A percentile compares a stretch with the other conserved stretches of the same genome.
Conservation (phyloP, 225 moss, liverwort and hornwort species). For the Climacium dendroides region DNA sequence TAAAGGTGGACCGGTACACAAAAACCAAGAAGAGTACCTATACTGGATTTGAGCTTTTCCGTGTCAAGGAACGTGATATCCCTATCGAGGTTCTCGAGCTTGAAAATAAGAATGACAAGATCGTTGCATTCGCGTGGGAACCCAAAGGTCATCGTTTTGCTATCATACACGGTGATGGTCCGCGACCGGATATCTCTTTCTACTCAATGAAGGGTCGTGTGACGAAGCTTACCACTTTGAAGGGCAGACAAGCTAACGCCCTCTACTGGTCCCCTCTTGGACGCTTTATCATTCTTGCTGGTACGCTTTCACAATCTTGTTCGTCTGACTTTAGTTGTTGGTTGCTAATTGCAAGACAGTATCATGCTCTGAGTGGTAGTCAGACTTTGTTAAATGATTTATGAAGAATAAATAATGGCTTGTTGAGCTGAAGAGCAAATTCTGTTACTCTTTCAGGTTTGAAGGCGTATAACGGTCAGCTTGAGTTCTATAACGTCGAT, state of each 20-base stretch:
- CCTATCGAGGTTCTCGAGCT: slow-evolving; percentile 97
- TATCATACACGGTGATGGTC: slow-evolving; percentile 98
- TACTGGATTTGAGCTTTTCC: slow-evolving; percentile 97
- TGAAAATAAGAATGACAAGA: slow-evolving; percentile 98
- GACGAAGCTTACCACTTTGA: slow-evolving; percentile 80
- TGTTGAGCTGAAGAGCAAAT: neutral
- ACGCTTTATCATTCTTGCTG: slow-evolving; percentile 82
- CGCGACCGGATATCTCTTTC: slow-evolving; percentile 87
- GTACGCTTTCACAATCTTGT: neutral
- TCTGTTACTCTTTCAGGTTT: slow-evolving; percentile 28
- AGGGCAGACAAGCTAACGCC: slow-evolving; percentile 97
- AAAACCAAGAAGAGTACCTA: slow-evolving; percentile 99
- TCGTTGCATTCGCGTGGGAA: slow-evolving; percentile 96
- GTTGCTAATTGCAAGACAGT: neutral
- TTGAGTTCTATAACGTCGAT: slow-evolving; percentile 97
- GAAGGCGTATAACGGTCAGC: slow-evolving; percentile 97
- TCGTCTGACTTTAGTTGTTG: neutral
- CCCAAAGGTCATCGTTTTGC: slow-evolving; percentile 96
- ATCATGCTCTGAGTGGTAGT: neutral
- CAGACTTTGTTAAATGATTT: neutral
- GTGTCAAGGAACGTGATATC: slow-evolving; percentile 91
- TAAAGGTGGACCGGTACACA: slow-evolving; percentile 92
- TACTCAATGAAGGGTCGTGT: slow-evolving; percentile 99
- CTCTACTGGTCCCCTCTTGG: slow-evolving; percentile 95
- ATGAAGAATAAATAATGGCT: neutral